Evolutionary conservation across 306 rosid genomes (phyloP), one percentile per base, ranked within the genome.

Genomic region (Argentina anserina): DNA sequence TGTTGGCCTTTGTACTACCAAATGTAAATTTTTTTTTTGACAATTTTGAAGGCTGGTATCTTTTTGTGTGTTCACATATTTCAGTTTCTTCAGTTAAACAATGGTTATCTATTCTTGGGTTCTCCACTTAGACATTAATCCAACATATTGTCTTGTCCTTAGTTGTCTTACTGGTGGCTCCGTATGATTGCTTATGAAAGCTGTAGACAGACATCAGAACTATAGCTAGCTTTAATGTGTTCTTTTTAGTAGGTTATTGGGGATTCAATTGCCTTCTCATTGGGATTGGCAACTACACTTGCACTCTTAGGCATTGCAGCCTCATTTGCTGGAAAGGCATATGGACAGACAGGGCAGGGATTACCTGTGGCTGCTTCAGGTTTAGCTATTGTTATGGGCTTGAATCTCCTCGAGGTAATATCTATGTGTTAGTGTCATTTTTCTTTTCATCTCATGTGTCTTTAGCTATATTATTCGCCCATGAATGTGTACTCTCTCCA

Each of bases 281-380:
- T 93, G 67, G 98, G 98, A 81, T 90, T 93, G 82, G 98, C 97
- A 47, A 93, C 98, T 59, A 93, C 98, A 41, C 86, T 91, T 65
- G 97, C 98, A 31, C 77, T 91, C 53, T 81, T 94, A 73, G 97
- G 98, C 46, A 78, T 94, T 46, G 91, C 80, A 65, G 98, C 97
- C 53, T 91, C 98, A 78, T 84, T 94, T 84, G 98, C 96, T 67
- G 97, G 98, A 69, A 91, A 94, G 84, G 98, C 96, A 76, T 94
- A 93, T 76, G 98, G 98, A 66, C 98, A 93, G 87, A 83, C 92
- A 75, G 97, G 98, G 78, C 98, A 88, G 75, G 96, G 98, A 26
- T 87, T 91, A 83, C 97, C 97, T 58, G 40, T 94, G 83, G 94
- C 90, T 75, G 98, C 96, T 78, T 94, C 98, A 70, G 94, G 94